Percentiles rank a stretch among this genome's conserved stretches.
These are phyloP conservation scores for Casaregolazyma lundiana DNA, from an alignment of 1,139 yeast genomes.

Conservation along the genomic window DNA sequence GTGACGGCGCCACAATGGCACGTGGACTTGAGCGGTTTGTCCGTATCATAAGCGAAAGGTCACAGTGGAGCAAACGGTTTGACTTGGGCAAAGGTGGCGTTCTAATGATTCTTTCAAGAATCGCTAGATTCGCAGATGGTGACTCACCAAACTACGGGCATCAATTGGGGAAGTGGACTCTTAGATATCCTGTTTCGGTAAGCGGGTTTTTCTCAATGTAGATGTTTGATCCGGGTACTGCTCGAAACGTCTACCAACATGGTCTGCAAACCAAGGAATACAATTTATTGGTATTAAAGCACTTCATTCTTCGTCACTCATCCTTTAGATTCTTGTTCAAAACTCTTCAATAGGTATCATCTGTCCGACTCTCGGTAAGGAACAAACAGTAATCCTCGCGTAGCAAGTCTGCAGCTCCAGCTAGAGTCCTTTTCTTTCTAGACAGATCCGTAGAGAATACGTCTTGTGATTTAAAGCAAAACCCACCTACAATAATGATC, in stretches of 20 bases:
- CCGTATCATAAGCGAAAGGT: too few species aligned
- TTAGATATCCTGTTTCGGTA: too few species aligned
- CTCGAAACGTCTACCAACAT: not conserved
- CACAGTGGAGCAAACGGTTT: too few species aligned
- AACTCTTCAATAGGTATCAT: not conserved
- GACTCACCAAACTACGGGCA: too few species aligned
- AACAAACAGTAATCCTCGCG: conserved; percentile 8
- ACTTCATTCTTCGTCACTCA: not conserved
- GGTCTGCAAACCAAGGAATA: not conserved
- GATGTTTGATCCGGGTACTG: not conserved
- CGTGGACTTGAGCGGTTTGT: too few species aligned
- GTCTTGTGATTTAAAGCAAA: conserved; percentile 6
- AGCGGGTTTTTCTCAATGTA: not conserved
- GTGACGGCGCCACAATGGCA: not conserved
- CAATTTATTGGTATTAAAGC: too few species aligned
- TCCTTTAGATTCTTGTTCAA: not conserved
- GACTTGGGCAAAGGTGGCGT: too few species aligned
- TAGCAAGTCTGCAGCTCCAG: conserved; percentile 12
- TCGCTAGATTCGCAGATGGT: too few species aligned
- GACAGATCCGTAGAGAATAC: conserved; percentile 12
- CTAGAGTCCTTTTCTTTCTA: conserved; percentile 9
- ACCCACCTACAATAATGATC: conserved; percentile 12
- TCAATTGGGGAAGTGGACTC: too few species aligned
- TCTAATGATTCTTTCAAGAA: too few species aligned
- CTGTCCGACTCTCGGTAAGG: conserved; percentile 13